A percentile compares a stretch with the other conserved stretches of the same genome.
phyloP scores from a whole-genome alignment of 2,329 filamentous ascomycete species.

The Thielaviopsis ethacetica region DNA sequence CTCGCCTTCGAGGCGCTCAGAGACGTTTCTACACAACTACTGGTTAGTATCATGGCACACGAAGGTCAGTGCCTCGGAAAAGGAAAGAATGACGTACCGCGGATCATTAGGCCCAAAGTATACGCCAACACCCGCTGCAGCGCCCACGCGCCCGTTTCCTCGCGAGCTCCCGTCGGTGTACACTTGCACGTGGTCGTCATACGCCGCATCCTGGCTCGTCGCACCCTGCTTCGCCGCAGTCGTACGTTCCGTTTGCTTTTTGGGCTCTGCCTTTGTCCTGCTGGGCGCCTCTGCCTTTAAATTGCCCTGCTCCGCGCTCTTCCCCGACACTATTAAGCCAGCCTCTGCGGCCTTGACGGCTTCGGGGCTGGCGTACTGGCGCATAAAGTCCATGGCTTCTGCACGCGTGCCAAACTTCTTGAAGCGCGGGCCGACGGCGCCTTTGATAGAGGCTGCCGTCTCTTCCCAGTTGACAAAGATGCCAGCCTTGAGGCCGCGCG shows the following conservation, averaged over 20 bases:
- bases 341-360: constrained; percentile 25
- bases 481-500: constrained; percentile 39
- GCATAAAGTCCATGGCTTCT: constrained; percentile 68
- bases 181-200: constrained; percentile 22
- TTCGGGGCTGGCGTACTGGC: constrained; percentile 27
- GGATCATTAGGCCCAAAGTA: constrained; percentile 42
- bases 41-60: background rate
- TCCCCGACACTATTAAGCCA: constrained; percentile 9
- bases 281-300: constrained; percentile 15
- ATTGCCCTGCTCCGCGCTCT: constrained; percentile 17
- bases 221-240: background rate
- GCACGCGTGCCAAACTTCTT: constrained; percentile 50
- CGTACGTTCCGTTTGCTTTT: constrained; percentile 11
- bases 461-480: constrained; percentile 51
- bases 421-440: constrained; percentile 52
- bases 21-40: constrained; percentile 36
- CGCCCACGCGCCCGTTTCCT: constrained; percentile 38
- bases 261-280: constrained; percentile 17
- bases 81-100: constrained; percentile 24
- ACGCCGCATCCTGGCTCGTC: constrained; percentile 15
- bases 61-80: background rate
- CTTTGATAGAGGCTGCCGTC: constrained; percentile 56
- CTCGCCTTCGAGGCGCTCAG: constrained; percentile 56
- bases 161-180: constrained; percentile 49
- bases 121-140: constrained; percentile 45